phyloP scores from a whole-genome alignment of 805 yeast genomes.

The Candida easanensis region DNA sequence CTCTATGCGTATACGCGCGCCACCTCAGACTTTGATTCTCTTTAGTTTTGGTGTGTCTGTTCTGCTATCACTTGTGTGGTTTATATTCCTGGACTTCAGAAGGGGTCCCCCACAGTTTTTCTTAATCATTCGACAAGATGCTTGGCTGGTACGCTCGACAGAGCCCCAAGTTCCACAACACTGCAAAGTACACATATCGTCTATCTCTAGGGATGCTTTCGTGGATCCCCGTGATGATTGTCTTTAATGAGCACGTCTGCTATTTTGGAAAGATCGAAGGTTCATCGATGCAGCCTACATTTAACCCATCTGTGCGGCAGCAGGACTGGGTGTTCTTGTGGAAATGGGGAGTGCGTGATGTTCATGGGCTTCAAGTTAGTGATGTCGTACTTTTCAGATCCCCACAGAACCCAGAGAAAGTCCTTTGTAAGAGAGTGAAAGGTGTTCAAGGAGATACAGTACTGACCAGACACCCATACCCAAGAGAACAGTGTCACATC shows the following conservation, averaged over 20 bases:
- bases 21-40: no score
- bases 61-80: no score
- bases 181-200: slow-evolving; percentile 29
- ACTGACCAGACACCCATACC: slow-evolving; percentile 61
- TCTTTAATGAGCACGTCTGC: slow-evolving; percentile 65
- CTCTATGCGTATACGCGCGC: no score
- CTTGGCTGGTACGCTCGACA: slow-evolving; percentile 8
- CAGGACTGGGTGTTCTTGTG: slow-evolving; percentile 66
- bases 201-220: slow-evolving; percentile 40
- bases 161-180: slow-evolving; percentile 11
- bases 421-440: slow-evolving; percentile 77
- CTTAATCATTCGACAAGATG: no score
- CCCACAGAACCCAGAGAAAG: slow-evolving; percentile 73
- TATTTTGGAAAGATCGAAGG: slow-evolving; percentile 79
- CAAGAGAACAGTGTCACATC: slow-evolving; percentile 54
- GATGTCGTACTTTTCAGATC: slow-evolving; percentile 78
- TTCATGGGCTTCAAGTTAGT: slow-evolving; percentile 48
- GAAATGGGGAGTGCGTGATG: slow-evolving; percentile 54
- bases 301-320: slow-evolving; percentile 60
- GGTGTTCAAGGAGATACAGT: slow-evolving; percentile 74
- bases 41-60: no score
- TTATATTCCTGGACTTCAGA: no score
- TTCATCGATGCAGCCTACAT: slow-evolving; percentile 82
- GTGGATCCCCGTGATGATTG: slow-evolving; percentile 80
- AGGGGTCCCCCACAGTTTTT: no score